A percentile compares a stretch with the other conserved stretches of the same genome.
phyloP scores from a whole-genome alignment of 192 early-diverging fungal genomes.

The Coemansia sp. region DNA sequence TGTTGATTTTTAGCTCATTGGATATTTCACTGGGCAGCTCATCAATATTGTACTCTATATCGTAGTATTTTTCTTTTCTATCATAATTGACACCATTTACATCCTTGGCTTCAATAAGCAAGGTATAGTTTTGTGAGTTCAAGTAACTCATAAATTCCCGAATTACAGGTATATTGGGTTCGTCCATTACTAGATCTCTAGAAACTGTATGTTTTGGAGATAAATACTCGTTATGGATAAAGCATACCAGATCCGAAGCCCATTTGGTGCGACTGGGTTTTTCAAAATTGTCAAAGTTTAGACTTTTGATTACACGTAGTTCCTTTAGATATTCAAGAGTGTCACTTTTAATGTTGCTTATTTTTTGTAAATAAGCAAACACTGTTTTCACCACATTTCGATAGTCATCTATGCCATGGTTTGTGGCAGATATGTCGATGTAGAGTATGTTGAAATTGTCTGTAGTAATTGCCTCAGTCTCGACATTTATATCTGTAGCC shows the following conservation, averaged over 20 bases:
- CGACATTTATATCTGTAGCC: constrained; percentile 58
- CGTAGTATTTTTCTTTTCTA: background rate
- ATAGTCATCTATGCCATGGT: constrained; percentile 10
- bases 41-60: background rate
- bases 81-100: background rate
- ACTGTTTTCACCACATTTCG: constrained; percentile 12
- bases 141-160: background rate
- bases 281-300: constrained; percentile 18
- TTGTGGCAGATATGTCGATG: constrained; percentile 11
- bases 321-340: too few species aligned
- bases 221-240: constrained; percentile 57
- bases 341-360: too few species aligned
- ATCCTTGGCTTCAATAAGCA: background rate
- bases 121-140: background rate
- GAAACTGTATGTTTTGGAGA: constrained; percentile 7
- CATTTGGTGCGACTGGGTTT: constrained; percentile 28
- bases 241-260: too few species aligned
- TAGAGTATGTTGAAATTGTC: constrained; percentile 15
- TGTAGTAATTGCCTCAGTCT: background rate
- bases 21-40: background rate
- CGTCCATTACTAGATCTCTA: background rate
- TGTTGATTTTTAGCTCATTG: background rate
- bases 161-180: background rate
- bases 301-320: too few species aligned
- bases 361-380: constrained; percentile 22